phyloP scores from a whole-genome alignment of 2,329 filamentous ascomycete species.

The Aaosphaeria arxii region DNA sequence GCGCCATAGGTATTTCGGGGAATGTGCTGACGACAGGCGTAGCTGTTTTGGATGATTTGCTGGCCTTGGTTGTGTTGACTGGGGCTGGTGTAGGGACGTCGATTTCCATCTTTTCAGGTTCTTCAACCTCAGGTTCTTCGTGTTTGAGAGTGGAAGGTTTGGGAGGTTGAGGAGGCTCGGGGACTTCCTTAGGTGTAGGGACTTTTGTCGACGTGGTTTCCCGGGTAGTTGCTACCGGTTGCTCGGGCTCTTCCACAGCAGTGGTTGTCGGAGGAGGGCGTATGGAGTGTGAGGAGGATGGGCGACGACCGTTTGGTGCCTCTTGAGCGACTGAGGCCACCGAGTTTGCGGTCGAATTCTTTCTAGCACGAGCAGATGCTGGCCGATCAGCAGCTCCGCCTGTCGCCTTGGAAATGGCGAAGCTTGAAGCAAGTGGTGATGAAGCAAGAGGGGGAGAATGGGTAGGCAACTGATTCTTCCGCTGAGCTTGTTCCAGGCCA shows the following conservation, averaged over 20 bases:
- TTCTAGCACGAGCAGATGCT: slow-evolving; percentile 67
- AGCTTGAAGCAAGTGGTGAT: slow-evolving; percentile 69
- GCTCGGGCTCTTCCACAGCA: slow-evolving; percentile 29
- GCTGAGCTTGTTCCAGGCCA: slow-evolving; percentile 64
- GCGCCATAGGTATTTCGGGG: slow-evolving; percentile 40
- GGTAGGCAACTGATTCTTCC: slow-evolving; percentile 62
- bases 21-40: slow-evolving; percentile 47
- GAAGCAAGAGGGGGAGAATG: slow-evolving; percentile 71
- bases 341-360: slow-evolving; percentile 58
- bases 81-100: slow-evolving; percentile 27
- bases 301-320: slow-evolving; percentile 21
- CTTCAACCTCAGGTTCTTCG: slow-evolving; percentile 49
- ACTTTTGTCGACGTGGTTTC: slow-evolving; percentile 21
- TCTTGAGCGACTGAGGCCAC: slow-evolving; percentile 52
- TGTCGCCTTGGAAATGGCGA: slow-evolving; percentile 56
- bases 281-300: slow-evolving; percentile 36
- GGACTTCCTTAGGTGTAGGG: slow-evolving; percentile 28
- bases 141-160: slow-evolving; percentile 50
- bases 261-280: slow-evolving; percentile 26
- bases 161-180: slow-evolving; percentile 32
- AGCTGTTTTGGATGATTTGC: slow-evolving; percentile 46
- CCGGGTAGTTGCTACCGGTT: slow-evolving; percentile 23
- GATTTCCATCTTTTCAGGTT: slow-evolving; percentile 39
- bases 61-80: slow-evolving; percentile 32
- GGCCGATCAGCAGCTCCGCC: slow-evolving; percentile 52